These are phyloP conservation scores for Bondarzewia mesenterica DNA, from an alignment of 1,284 basidiomycete species.

Conservation along the genomic window DNA sequence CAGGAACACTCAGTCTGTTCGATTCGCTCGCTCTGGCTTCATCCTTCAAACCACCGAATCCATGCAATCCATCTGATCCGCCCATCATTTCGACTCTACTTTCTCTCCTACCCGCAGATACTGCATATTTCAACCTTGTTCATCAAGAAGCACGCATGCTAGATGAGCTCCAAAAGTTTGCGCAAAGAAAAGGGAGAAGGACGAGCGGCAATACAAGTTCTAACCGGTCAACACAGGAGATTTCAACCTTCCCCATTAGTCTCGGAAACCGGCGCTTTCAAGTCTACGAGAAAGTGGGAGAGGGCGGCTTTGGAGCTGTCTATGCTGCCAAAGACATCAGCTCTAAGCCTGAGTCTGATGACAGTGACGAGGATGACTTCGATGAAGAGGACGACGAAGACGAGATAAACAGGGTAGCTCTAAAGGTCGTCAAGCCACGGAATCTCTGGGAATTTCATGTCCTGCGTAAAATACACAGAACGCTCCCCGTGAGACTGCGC, in stretches of 20 bases:
- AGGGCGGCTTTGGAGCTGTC: conserved; percentile 94
- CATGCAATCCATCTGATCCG: conserved; percentile 82
- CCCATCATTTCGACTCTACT: conserved; percentile 62
- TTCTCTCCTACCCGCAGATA: conserved; percentile 51
- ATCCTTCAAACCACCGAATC: conserved; percentile 70
- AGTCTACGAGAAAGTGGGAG: conserved; percentile 85
- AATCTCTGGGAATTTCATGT: conserved; percentile 93
- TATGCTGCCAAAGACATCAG: conserved; percentile 73
- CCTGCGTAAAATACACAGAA: conserved; percentile 69
- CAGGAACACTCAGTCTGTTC: conserved; percentile 51
- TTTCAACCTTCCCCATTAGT: conserved; percentile 35
- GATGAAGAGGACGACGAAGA: conserved; percentile 56
- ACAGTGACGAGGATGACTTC: conserved; percentile 28
- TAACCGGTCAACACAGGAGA: conserved; percentile 31
- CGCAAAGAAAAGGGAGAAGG: conserved; percentile 43
- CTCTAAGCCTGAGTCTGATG: conserved; percentile 13
- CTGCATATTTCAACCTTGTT: conserved; percentile 61
- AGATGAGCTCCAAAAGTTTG: conserved; percentile 59
- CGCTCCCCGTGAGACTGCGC: conserved; percentile 47
- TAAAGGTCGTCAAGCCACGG: conserved; percentile 89
- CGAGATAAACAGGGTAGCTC: conserved; percentile 64
- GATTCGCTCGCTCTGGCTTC: conserved; percentile 55
- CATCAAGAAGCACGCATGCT: conserved; percentile 49
- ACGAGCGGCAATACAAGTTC: conserved; percentile 36
- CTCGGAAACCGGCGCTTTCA: conserved; percentile 59